Evolutionary conservation across 2,329 filamentous ascomycete genomes (phyloP).

Genomic region (Apiospora kogelbergensis): DNA sequence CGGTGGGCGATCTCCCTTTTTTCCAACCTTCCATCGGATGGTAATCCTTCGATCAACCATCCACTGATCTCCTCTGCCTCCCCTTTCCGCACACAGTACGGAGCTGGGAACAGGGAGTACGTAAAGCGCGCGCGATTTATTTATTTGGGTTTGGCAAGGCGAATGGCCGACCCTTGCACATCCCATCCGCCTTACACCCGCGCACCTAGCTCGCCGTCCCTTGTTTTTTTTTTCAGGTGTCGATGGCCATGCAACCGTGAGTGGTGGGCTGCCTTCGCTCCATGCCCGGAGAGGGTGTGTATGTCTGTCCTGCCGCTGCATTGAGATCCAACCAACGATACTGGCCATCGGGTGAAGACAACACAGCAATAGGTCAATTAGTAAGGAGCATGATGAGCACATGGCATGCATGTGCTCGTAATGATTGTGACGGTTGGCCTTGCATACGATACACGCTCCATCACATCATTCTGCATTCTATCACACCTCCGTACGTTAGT

Average conservation of each 20-base stretch:
- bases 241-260: background rate
- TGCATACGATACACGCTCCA: background rate
- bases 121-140: background rate
- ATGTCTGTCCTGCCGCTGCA: background rate
- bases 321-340: background rate
- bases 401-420: background rate
- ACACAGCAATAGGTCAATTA: background rate
- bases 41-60: background rate
- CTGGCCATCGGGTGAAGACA: background rate
- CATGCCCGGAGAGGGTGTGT: background rate
- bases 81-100: background rate
- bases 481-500: background rate
- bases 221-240: conserved; percentile 1
- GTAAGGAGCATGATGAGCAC: background rate
- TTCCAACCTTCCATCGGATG: background rate
- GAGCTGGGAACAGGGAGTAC: background rate
- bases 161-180: background rate
- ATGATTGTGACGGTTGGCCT: background rate
- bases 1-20: conserved; percentile 5
- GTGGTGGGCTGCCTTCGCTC: background rate
- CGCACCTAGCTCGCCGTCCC: background rate
- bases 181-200: background rate
- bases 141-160: background rate
- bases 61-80: background rate
- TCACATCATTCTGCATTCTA: conserved; percentile 6